Conservation (phyloP, 805 yeast species). For the Suhomyces faveliae region DNA sequence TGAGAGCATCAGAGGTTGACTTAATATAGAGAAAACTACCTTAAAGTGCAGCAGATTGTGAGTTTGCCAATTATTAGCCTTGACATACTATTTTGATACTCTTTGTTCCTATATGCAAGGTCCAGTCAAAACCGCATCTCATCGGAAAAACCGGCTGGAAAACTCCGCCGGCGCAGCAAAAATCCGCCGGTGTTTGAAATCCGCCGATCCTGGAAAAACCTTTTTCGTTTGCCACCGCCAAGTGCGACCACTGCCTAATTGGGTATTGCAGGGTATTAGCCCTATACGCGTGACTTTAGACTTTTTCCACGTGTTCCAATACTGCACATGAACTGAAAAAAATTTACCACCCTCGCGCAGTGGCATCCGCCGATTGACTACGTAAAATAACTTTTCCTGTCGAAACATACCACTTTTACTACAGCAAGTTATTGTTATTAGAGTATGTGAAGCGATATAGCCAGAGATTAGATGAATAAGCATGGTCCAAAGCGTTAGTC, state of each 20-base stretch:
- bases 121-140: too few species aligned
- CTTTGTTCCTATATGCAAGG: too few species aligned
- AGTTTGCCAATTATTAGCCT: too few species aligned
- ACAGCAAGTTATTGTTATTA: conserved; percentile 5
- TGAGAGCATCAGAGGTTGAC: too few species aligned
- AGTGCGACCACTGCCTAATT: not conserved
- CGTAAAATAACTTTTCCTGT: conserved; percentile 5
- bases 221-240: too few species aligned
- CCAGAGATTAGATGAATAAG: not conserved
- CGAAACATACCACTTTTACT: not conserved
- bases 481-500: not conserved
- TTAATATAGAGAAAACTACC: too few species aligned
- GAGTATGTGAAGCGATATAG: conserved; percentile 2
- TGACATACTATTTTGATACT: too few species aligned
- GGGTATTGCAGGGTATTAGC: not conserved
- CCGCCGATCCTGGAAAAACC: too few species aligned
- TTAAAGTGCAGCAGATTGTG: too few species aligned
- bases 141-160: too few species aligned
- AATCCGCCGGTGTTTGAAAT: too few species aligned
- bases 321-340: conserved; percentile 5
- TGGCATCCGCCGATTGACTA: conserved; percentile 5
- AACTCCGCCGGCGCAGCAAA: too few species aligned
- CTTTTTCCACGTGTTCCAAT: not conserved
- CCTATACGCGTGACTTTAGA: not conserved
- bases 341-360: conserved; percentile 6